phyloP scores from a whole-genome alignment of 345 rosid genomes.

The Eucalyptus decipiens region DNA sequence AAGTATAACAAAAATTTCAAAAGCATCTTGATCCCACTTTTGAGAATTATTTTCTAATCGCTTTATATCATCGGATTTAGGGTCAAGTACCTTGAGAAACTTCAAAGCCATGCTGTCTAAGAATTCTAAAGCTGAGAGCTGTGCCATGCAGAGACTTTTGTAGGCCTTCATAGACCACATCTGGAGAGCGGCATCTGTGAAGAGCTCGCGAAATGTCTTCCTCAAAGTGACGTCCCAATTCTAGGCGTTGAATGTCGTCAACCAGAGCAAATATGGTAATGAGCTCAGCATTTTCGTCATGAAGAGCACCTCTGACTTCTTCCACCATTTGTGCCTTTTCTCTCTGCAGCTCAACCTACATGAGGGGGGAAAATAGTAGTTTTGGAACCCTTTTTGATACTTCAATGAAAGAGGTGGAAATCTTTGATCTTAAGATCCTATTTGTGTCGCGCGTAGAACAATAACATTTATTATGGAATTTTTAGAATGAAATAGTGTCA shows the following conservation, averaged over 20 bases:
- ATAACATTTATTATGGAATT: neutral
- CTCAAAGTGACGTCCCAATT: constrained; percentile 13
- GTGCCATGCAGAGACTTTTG: constrained; percentile 1
- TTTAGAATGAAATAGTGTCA: neutral
- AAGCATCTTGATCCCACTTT: too few species aligned
- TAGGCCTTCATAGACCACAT: neutral
- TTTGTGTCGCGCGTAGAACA: too few species aligned
- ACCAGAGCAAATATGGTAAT: neutral
- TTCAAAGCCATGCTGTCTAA: constrained; percentile 25
- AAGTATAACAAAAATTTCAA: too few species aligned
- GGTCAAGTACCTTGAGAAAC: constrained; percentile 17
- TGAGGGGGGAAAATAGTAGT: too few species aligned
- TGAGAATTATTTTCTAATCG: too few species aligned
- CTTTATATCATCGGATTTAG: neutral
- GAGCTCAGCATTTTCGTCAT: neutral
- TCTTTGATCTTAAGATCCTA: too few species aligned
- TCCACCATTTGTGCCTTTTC: too few species aligned
- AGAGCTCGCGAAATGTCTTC: constrained; percentile 10
- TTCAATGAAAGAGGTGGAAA: too few species aligned
- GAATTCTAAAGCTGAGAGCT: constrained; percentile 29
- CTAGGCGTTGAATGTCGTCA: constrained; percentile 29
- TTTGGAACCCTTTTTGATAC: too few species aligned
- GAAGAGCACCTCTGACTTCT: neutral
- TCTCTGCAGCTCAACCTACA: too few species aligned
- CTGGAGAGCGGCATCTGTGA: neutral